These are phyloP conservation scores for Dentipellis sp. DNA, from an alignment of 768 basidiomycete species.

Conservation along the genomic window DNA sequence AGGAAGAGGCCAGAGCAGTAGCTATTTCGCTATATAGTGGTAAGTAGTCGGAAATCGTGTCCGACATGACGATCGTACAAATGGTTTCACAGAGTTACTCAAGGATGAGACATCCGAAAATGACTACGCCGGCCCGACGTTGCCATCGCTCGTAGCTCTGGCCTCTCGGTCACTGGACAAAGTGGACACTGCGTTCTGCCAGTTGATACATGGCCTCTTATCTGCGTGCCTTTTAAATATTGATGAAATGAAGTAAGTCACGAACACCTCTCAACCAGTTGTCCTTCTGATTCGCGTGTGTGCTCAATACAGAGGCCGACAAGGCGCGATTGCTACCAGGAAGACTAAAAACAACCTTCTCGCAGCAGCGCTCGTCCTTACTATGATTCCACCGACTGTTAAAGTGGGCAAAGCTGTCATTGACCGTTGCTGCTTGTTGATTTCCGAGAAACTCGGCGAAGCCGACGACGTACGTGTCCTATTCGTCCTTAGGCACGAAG, in stretches of 20 bases:
- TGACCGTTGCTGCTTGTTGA: slow-evolving; percentile 78
- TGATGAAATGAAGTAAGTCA: slow-evolving; percentile 80
- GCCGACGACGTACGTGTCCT: slow-evolving; percentile 46
- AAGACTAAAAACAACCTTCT: slow-evolving; percentile 90
- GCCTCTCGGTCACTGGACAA: slow-evolving; percentile 40
- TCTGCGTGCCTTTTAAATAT: slow-evolving; percentile 80
- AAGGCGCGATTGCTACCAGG: slow-evolving; percentile 63
- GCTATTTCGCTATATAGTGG: slow-evolving; percentile 75
- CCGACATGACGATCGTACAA: not conserved
- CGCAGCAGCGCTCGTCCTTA: slow-evolving; percentile 77
- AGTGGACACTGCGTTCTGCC: slow-evolving; percentile 39
- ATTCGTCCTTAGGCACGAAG: not conserved
- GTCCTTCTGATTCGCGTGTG: not conserved
- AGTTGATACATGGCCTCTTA: slow-evolving; percentile 69
- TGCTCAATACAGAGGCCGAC: slow-evolving; percentile 51
- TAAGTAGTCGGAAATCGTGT: slow-evolving; percentile 21
- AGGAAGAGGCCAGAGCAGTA: slow-evolving; percentile 73
- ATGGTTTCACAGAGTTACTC: slow-evolving; percentile 48
- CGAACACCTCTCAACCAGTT: not conserved
- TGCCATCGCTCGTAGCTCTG: slow-evolving; percentile 72
- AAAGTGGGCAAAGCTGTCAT: slow-evolving; percentile 66
- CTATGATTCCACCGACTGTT: slow-evolving; percentile 58
- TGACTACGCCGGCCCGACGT: slow-evolving; percentile 71
- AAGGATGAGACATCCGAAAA: slow-evolving; percentile 77
- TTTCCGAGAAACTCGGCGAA: slow-evolving; percentile 72